Percentiles rank a stretch among this genome's conserved stretches.
phyloP scores from a whole-genome alignment of 345 rosid genomes.

The Pelargonium nanum region DNA sequence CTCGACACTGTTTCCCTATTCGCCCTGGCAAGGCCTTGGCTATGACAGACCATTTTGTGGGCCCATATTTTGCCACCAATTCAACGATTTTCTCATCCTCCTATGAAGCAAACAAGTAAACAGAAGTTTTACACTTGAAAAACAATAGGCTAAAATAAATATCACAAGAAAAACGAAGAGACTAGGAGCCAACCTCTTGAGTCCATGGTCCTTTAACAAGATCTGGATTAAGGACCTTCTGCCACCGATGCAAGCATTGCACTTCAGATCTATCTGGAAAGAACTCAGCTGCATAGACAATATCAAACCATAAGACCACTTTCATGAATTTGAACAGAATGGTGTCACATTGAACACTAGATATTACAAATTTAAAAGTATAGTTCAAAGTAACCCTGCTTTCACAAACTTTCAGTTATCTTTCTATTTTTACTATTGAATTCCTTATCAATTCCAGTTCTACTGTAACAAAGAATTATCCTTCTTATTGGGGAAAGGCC shows the following conservation, averaged over 20 bases:
- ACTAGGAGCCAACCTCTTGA: slow-evolving; percentile 29
- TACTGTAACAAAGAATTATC: no score
- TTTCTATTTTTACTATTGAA: not conserved
- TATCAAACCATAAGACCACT: not conserved
- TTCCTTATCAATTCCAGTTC: not conserved
- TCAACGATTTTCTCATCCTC: slow-evolving; percentile 43
- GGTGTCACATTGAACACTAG: not conserved
- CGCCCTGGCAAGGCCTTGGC: slow-evolving; percentile 51
- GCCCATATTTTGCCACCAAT: slow-evolving; percentile 32
- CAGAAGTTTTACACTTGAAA: not conserved
- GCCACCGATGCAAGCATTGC: slow-evolving; percentile 55
- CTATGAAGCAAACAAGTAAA: slow-evolving; percentile 16
- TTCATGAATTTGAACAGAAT: not conserved
- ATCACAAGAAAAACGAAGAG: not conserved
- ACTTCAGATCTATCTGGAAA: slow-evolving; percentile 33
- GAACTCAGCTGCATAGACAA: slow-evolving; percentile 20
- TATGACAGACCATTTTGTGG: slow-evolving; percentile 48
- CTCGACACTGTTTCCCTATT: slow-evolving; percentile 77
- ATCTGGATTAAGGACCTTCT: slow-evolving; percentile 46
- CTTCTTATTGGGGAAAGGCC: no score
- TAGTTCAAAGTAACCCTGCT: not conserved
- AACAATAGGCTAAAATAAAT: not conserved
- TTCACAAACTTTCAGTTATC: not conserved
- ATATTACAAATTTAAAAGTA: no score
- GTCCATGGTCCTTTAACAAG: slow-evolving; percentile 56